These are phyloP conservation scores for Phlebiopsis gigantea DNA, from an alignment of 768 basidiomycete genomes.

Conservation along the genomic window DNA sequence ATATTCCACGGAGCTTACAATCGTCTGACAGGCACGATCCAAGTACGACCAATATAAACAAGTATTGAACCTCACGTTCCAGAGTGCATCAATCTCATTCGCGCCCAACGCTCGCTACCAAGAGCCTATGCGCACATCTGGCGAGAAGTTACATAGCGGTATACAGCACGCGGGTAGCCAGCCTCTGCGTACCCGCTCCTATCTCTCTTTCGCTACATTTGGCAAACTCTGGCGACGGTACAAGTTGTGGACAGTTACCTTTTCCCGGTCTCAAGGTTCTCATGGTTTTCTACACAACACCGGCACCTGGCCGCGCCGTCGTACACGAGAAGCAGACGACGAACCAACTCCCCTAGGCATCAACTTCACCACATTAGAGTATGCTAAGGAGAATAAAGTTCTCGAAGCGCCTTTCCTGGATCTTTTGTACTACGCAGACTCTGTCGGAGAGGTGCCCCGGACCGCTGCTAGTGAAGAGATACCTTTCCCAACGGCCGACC, in stretches of 20 bases:
- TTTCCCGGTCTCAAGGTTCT: background rate
- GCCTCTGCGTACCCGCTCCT: slow-evolving; percentile 20
- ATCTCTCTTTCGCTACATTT: slow-evolving; percentile 36
- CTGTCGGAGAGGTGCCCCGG: slow-evolving; percentile 68
- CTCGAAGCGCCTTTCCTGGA: slow-evolving; percentile 76
- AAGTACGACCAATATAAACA: slow-evolving; percentile 82
- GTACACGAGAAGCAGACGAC: slow-evolving; percentile 34
- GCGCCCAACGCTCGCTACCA: slow-evolving; percentile 75
- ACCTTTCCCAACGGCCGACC: slow-evolving; percentile 28
- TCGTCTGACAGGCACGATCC: slow-evolving; percentile 60
- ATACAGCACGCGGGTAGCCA: slow-evolving; percentile 38
- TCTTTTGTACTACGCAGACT: slow-evolving; percentile 82
- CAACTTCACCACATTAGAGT: slow-evolving; percentile 63
- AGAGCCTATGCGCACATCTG: slow-evolving; percentile 60
- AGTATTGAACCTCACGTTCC: slow-evolving; percentile 65
- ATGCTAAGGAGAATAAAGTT: slow-evolving; percentile 82
- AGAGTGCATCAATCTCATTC: slow-evolving; percentile 55
- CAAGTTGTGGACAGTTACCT: slow-evolving; percentile 22
- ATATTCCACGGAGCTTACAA: slow-evolving; percentile 3
- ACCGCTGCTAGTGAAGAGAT: slow-evolving; percentile 23
- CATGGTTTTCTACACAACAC: slow-evolving; percentile 14
- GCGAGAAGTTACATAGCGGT: slow-evolving; percentile 53
- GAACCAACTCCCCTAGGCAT: slow-evolving; percentile 51
- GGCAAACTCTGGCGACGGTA: slow-evolving; percentile 53
- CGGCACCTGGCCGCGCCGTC: slow-evolving; percentile 19